Evolutionary conservation across 163 green algal genomes (phyloP).

Genomic region (Picocystis sp.): DNA sequence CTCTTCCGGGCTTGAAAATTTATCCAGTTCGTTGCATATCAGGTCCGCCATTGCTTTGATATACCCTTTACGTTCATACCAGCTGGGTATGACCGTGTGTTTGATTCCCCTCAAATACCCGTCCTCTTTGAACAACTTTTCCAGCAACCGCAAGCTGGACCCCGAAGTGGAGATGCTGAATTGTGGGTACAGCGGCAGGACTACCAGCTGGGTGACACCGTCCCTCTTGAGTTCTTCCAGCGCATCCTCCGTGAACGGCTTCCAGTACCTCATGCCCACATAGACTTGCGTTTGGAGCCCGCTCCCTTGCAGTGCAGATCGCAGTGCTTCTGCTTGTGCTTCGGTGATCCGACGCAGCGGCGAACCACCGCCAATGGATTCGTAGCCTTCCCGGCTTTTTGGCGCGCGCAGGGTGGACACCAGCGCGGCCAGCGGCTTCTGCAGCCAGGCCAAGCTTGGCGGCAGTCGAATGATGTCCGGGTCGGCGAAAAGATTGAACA

Average conservation of each 20-base stretch:
- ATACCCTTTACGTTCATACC: constrained; percentile 76
- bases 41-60: constrained; percentile 76
- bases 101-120: constrained; percentile 25
- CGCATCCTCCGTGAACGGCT: constrained; percentile 95
- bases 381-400: constrained; percentile 62
- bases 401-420: constrained; percentile 66
- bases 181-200: constrained; percentile 95
- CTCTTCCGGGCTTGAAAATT: constrained; percentile 25
- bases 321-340: constrained; percentile 64
- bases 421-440: constrained; percentile 57
- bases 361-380: constrained; percentile 82
- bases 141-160: constrained; percentile 73
- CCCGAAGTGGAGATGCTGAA: constrained; percentile 89
- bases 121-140: constrained; percentile 49
- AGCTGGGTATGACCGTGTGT: constrained; percentile 90
- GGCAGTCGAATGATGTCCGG: constrained; percentile 78
- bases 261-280: constrained; percentile 98
- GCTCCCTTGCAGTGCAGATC: constrained; percentile 24
- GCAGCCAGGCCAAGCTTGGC: constrained; percentile 27
- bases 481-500: constrained; percentile 98
- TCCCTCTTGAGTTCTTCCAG: constrained; percentile 74
- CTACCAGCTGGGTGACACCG: constrained; percentile 67
- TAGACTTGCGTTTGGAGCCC: constrained; percentile 64
- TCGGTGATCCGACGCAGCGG: constrained; percentile 85
- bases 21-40: constrained; percentile 43